Conservation (phyloP, 1,284 basidiomycete species). For the Sphagnurus paluster region DNA sequence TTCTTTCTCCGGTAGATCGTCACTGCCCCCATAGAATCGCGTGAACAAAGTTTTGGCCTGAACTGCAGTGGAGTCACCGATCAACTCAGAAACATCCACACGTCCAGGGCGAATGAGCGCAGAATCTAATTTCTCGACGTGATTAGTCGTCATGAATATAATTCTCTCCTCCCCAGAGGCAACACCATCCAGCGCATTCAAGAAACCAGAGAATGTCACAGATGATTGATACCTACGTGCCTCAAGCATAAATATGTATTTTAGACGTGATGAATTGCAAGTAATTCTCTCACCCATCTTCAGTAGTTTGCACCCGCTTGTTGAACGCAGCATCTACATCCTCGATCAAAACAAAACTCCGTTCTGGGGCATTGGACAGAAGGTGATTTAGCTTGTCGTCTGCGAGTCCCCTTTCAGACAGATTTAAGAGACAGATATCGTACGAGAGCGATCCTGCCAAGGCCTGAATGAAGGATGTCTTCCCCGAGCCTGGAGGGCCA, state of each 20-base stretch:
- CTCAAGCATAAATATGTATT: background rate
- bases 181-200: constrained; percentile 97
- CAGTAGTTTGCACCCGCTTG: constrained; percentile 83
- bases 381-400: constrained; percentile 98
- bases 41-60: constrained; percentile 84
- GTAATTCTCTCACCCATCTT: constrained; percentile 73
- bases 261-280: background rate
- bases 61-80: constrained; percentile 85
- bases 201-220: constrained; percentile 95
- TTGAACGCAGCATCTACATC: constrained; percentile 99
- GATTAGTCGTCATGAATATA: constrained; percentile 99
- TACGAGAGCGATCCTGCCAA: constrained; percentile 91
- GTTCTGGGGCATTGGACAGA: constrained; percentile 90
- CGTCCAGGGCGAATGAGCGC: constrained; percentile 95
- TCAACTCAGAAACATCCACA: constrained; percentile 83
- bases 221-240: constrained; percentile 80
- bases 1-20: constrained; percentile 36
- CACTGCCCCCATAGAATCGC: constrained; percentile 76
- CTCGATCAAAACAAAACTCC: constrained; percentile 92
- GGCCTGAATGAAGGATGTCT: constrained; percentile 98
- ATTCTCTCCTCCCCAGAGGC: constrained; percentile 97
- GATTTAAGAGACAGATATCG: constrained; percentile 95
- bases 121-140: constrained; percentile 80
- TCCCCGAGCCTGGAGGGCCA: constrained; percentile 97
- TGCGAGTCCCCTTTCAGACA: constrained; percentile 94